Evolutionary conservation across 2,329 filamentous ascomycete genomes (phyloP).

Genomic region (Aspergillus viridinutans): DNA sequence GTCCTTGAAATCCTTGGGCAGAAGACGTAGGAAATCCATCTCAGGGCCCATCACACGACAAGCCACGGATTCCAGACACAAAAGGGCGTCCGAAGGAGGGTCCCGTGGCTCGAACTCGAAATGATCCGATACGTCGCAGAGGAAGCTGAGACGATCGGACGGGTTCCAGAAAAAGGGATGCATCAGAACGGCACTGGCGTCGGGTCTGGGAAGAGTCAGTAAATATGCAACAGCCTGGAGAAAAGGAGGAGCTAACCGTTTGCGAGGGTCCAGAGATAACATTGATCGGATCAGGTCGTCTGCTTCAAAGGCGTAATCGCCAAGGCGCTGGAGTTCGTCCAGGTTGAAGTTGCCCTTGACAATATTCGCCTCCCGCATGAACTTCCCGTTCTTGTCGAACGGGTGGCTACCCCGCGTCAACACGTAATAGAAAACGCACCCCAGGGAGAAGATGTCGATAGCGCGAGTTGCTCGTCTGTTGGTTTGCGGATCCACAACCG

Average conservation of each 20-base stretch:
- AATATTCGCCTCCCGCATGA: constrained; percentile 96
- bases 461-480: constrained; percentile 85
- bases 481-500: constrained; percentile 52
- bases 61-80: constrained; percentile 52
- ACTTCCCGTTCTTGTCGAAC: constrained; percentile 89
- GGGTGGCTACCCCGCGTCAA: constrained; percentile 87
- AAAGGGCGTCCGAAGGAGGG: constrained; percentile 66
- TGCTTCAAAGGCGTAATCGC: constrained; percentile 81
- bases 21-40: constrained; percentile 70
- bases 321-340: constrained; percentile 66
- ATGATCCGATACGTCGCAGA: constrained; percentile 95
- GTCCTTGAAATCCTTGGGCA: constrained; percentile 80
- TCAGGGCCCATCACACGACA: constrained; percentile 47
- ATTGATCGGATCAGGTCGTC: constrained; percentile 82
- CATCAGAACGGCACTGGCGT: constrained; percentile 73
- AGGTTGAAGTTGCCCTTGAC: constrained; percentile 80
- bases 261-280: constrained; percentile 62
- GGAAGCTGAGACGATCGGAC: constrained; percentile 82
- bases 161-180: constrained; percentile 96
- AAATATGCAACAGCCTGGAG: neutral
- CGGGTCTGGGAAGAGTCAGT: constrained; percentile 48
- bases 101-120: constrained; percentile 91
- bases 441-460: constrained; percentile 95
- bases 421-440: constrained; percentile 99
- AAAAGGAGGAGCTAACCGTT: constrained; percentile 41